Conservation (phyloP, 768 basidiomycete species). For the Hypholoma sublateritium region DNA sequence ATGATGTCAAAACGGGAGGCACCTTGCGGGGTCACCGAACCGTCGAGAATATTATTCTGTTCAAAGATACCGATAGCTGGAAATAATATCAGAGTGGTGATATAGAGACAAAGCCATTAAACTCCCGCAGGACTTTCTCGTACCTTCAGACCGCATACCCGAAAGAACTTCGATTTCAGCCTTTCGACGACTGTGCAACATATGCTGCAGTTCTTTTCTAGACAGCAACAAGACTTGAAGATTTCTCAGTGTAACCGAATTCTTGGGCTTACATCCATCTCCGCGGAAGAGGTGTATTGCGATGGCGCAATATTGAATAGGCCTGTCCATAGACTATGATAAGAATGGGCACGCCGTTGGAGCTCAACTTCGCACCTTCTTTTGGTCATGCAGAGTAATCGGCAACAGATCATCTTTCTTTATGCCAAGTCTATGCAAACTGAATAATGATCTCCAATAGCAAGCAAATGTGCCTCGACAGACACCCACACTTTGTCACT, state of each 20-base stretch:
- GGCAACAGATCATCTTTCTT: constrained; percentile 62
- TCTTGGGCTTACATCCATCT: constrained; percentile 60
- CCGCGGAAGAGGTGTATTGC: constrained; percentile 40
- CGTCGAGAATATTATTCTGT: neutral
- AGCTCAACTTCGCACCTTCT: constrained; percentile 50
- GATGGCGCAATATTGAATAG: constrained; percentile 54
- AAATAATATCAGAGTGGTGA: neutral
- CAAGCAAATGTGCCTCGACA: too few species aligned
- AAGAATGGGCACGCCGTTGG: neutral
- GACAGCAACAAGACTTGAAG: neutral
- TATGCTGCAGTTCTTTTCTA: constrained; percentile 79
- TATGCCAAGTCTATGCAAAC: constrained; percentile 51
- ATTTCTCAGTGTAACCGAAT: neutral
- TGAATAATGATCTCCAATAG: neutral
- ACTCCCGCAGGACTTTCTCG: neutral
- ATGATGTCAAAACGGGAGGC: neutral
- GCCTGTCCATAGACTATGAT: constrained; percentile 42
- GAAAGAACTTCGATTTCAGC: constrained; percentile 85
- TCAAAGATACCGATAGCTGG: neutral
- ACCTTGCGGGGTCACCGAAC: neutral
- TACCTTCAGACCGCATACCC: neutral
- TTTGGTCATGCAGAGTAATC: constrained; percentile 69
- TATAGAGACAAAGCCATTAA: neutral
- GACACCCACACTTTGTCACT: constrained; percentile 9
- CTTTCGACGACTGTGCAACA: constrained; percentile 82